These are phyloP conservation scores for Typha latifolia DNA, from an alignment of 176 grass and related monocot species.

Conservation along the genomic window DNA sequence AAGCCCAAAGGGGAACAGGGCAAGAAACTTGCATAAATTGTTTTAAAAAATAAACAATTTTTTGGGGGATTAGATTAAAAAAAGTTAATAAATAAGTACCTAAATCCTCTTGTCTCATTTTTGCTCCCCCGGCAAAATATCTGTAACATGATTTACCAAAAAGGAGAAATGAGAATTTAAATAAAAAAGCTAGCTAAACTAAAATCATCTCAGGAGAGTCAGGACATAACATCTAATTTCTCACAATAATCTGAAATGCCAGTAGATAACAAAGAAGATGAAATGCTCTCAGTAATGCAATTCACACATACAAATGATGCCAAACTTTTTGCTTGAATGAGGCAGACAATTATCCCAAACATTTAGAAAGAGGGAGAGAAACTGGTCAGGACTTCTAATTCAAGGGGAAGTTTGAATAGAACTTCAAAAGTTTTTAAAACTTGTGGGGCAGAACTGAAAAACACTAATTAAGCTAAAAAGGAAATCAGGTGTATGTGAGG, in stretches of 20 bases:
- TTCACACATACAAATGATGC: neutral
- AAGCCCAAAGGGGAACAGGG: too few relatives aligned
- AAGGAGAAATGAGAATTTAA: slow-evolving; percentile 13
- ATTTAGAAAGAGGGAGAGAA: neutral
- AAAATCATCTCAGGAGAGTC: neutral
- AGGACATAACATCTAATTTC: neutral
- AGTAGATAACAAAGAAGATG: neutral
- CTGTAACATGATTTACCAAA: slow-evolving; percentile 31
- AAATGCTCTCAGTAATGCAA: neutral
- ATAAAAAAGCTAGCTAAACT: neutral
- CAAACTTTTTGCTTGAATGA: neutral
- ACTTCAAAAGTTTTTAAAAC: neutral
- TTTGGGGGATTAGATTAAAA: neutral
- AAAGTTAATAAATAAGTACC: slow-evolving; percentile 27
- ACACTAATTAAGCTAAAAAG: too few relatives aligned
- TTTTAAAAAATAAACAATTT: neutral
- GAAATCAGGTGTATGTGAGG: too few relatives aligned
- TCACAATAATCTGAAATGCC: neutral
- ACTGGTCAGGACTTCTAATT: neutral
- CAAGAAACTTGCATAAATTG: too few relatives aligned
- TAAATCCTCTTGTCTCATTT: slow-evolving; percentile 91
- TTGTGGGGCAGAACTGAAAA: too few relatives aligned
- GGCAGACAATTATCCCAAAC: neutral
- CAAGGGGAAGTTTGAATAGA: neutral
- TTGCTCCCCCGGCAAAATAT: slow-evolving; percentile 95